Evolutionary conservation across 179 eudicot species (phyloP), one percentile per base, ranked within the genome.

Genomic region (Heliamphora pulchella): DNA sequence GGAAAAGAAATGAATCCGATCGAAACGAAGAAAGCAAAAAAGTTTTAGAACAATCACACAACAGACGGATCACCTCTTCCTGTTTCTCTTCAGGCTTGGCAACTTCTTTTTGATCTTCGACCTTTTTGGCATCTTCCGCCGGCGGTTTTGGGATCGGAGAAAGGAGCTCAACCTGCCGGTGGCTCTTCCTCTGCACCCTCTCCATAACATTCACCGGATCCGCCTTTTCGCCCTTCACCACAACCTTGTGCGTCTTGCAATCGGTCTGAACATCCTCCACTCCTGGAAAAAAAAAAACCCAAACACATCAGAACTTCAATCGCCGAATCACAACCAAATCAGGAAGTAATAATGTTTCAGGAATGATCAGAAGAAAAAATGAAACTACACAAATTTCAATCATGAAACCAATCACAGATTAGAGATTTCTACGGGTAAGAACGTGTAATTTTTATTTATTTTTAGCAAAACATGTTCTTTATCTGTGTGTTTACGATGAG

Each of bases 151-250:
- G 94, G n/a, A 89, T 78, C 7, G 96, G 92, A 65, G 94, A 92
- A 50, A 92, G 80, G 17, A 93, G 90, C 80, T 92, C 94, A 3
- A 93, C 97, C 75, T 93, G 91, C 5, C 97, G 93, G 85, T 93
- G 94, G n/a, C 90, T 91, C 84, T 93, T 93, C 81, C 76, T 87
- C 83, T 86, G 92, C 14, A 93, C 80, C 82, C 97, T 85, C 18
- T 87, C 92, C 3, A 90, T n/a, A 18, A 93, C 92, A 86, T 93
- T 93, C 62, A 89, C 11, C 13, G 97, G 94, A 89, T 93, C 96
- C 48, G 96, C 97, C 74, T 89, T 93, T 75, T 90, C 96, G 7
- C 96, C 97, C 76, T 91, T 93, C 83, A 93, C 94, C 48, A 93
- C 89, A 78, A 93, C 97, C 78, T 86, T 93, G 31, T 91, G 93